Evolutionary conservation across 1,284 basidiomycete species (phyloP).

Genomic region (Wallemia ichthyophaga): DNA sequence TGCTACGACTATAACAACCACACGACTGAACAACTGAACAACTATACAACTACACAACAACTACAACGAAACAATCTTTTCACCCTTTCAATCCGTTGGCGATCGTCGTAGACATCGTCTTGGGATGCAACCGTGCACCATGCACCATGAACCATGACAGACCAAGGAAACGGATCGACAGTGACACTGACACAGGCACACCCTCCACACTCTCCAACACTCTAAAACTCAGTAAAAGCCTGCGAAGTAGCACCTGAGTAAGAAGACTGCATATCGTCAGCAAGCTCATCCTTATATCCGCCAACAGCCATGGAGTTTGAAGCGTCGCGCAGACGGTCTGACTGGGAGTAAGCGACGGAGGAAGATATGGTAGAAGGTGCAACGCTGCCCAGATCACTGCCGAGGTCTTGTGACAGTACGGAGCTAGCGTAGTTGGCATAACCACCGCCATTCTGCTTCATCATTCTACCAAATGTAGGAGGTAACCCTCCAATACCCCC

Average conservation of each 20-base stretch:
- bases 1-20: too few species aligned
- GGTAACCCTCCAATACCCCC: neutral
- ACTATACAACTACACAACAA: too few species aligned
- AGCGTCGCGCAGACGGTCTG: conserved; percentile 26
- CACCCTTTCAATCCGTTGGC: too few species aligned
- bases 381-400: conserved; percentile 27
- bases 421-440: conserved; percentile 37
- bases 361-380: conserved; percentile 20
- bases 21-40: too few species aligned
- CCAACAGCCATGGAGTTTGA: conserved; percentile 7
- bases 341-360: conserved; percentile 51
- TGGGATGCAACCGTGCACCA: too few species aligned
- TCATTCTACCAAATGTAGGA: neutral
- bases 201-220: neutral
- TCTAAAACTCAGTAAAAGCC: conserved; percentile 17
- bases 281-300: conserved; percentile 15
- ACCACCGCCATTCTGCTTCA: neutral
- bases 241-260: conserved; percentile 16
- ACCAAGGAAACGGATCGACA: too few species aligned
- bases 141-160: too few species aligned
- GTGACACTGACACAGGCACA: neutral
- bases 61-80: too few species aligned
- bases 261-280: conserved; percentile 11
- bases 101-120: too few species aligned
- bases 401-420: conserved; percentile 62